Evolutionary conservation across 768 basidiomycete species (phyloP), one percentile per base, ranked within the genome.

Genomic region (Mycena haematopus): DNA sequence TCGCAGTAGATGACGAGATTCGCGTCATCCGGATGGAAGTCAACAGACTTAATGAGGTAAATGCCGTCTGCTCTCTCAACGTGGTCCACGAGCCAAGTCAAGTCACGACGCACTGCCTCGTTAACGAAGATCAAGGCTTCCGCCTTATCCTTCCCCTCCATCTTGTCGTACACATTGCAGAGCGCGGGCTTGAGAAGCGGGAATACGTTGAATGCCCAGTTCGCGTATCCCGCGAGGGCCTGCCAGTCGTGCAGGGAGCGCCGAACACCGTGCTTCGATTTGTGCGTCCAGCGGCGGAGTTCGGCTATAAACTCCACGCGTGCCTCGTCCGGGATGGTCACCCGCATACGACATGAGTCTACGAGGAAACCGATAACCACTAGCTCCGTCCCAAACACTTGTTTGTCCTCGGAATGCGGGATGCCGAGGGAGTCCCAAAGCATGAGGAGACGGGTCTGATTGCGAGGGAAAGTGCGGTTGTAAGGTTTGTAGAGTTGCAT

Each of bases 401-500:
- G 82, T 62, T 84, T 84, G 3, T 53, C 21, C 3, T 71, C 36
- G 10, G 76, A 72, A 62, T 82, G 80, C 0, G 80, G 82, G 0
- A 81, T 62, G 0, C 77, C 73, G 0, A 82, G 49, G 1, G 70
- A 50, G 60, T 83, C 81, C 76, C 76, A 81, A 0, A 82, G 74
- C 0, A 21, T 22, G 0, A 83, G 71, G 0, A 82, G 69, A 0
- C 35, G 19, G 0, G 60, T 71, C 62, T 83, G 82, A 0, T 70
- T 69, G 0, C 21, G 2, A 0, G 79, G 80, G 2, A 74, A 51
- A 8, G 7, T 46, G 0, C 46, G 40, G 1, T 68, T n/a, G 64
- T 81, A 79, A 0, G 73, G 75, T 11, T 38, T 47, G 64, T 80
- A 82, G 10, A 27, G 70, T 0, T 52, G 21, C 1, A 74, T 38